Evolutionary conservation across 1,139 yeast species (phyloP).

Genomic region (Scheffersomyces segobiensis): DNA sequence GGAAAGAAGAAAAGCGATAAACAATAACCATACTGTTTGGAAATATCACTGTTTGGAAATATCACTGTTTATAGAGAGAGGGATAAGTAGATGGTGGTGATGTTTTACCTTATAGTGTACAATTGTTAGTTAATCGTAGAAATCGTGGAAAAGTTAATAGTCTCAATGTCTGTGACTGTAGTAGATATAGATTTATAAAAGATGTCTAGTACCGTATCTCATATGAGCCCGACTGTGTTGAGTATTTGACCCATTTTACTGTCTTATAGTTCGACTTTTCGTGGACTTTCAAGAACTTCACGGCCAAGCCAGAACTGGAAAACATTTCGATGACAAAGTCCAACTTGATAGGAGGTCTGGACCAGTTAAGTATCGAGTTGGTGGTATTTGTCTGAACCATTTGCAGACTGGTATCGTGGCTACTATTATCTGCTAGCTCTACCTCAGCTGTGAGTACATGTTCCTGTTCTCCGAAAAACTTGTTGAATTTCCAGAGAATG

Average conservation of each 20-base stretch:
- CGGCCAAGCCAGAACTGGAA: conserved; percentile 75
- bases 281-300: conserved; percentile 67
- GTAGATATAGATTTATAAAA: background rate
- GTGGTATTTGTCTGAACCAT: conserved; percentile 3
- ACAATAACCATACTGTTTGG: too few relatives aligned
- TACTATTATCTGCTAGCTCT: conserved; percentile 30
- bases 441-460: conserved; percentile 55
- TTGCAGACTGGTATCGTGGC: conserved; percentile 6
- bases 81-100: too few relatives aligned
- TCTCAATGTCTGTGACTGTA: background rate
- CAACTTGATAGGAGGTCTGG: conserved; percentile 76
- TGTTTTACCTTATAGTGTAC: too few relatives aligned
- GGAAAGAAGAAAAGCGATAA: too few relatives aligned
- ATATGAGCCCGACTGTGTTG: conserved; percentile 73
- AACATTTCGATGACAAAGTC: conserved; percentile 74
- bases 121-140: too few relatives aligned
- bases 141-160: too few relatives aligned
- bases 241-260: conserved; percentile 85
- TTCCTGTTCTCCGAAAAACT: conserved; percentile 69
- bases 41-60: too few relatives aligned
- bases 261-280: conserved; percentile 70
- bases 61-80: too few relatives aligned
- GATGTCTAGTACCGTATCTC: conserved; percentile 61
- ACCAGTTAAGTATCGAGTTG: conserved; percentile 44
- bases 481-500: conserved; percentile 69